A percentile compares a stretch with the other conserved stretches of the same genome.
These are phyloP conservation scores for Aspergillus sp. DNA, from an alignment of 2,329 filamentous ascomycete species.

Conservation along the genomic window DNA sequence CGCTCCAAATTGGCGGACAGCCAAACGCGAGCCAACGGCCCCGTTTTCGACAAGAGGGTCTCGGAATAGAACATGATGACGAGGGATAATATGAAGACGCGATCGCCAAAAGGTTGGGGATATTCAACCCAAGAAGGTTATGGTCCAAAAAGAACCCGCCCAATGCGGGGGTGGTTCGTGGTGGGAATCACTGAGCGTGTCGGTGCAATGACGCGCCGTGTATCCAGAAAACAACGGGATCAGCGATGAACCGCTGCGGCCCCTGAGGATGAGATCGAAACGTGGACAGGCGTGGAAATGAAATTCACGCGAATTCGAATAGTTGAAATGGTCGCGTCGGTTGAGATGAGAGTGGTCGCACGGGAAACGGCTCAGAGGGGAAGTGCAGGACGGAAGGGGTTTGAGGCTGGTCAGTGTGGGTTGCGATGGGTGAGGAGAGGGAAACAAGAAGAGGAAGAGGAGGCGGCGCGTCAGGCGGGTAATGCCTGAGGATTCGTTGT, in stretches of 20 bases:
- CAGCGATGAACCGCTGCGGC: conserved; percentile 12
- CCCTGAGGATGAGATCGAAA: conserved; percentile 6
- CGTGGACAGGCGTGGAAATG: background rate
- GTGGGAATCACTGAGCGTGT: conserved; percentile 21
- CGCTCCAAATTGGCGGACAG: conserved; percentile 96
- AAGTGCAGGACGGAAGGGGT: background rate
- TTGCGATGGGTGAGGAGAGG: conserved; percentile 3
- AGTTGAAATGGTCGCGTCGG: background rate
- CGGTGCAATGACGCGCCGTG: conserved; percentile 31
- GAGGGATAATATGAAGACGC: background rate
- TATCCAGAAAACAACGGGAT: conserved; percentile 31
- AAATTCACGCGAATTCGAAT: background rate
- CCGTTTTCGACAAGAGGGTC: conserved; percentile 91
- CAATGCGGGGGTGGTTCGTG: conserved; percentile 31
- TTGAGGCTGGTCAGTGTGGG: conserved; percentile 1
- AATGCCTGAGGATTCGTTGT: background rate
- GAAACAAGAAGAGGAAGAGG: conserved; percentile 10
- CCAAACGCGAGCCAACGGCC: conserved; percentile 96
- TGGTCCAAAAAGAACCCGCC: conserved; percentile 25
- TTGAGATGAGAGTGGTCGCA: background rate
- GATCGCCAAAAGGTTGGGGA: conserved; percentile 1
- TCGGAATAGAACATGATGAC: conserved; percentile 91
- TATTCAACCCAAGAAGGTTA: conserved; percentile 26
- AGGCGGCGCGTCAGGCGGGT: conserved; percentile 6
- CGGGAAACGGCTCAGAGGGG: conserved; percentile 11